phyloP scores from a whole-genome alignment of 2,329 filamentous ascomycete species.

The Aspergillus nomiae region DNA sequence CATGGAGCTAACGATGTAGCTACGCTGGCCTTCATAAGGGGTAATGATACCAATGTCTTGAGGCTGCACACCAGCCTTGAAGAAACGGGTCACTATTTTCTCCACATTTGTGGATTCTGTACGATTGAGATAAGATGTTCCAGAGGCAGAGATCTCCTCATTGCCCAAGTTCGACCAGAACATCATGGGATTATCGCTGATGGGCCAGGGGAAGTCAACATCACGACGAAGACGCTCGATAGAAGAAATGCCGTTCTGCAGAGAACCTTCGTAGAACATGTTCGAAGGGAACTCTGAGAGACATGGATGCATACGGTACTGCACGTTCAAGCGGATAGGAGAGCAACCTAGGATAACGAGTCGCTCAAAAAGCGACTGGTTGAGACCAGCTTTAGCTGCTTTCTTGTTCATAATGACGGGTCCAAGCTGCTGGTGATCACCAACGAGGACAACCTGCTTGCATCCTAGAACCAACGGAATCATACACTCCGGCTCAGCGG shows the following conservation, averaged over 20 bases:
- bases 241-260: constrained; percentile 94
- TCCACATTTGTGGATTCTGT: constrained; percentile 97
- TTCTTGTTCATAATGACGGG: constrained; percentile 99
- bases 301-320: constrained; percentile 99
- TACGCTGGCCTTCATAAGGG: constrained; percentile 96
- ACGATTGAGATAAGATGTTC: constrained; percentile 96
- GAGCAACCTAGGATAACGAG: constrained; percentile 87
- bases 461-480: constrained; percentile 95
- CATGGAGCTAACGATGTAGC: constrained; percentile 99
- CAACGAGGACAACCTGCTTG: constrained; percentile 98
- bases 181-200: constrained; percentile 96
- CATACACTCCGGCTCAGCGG: constrained; percentile 97
- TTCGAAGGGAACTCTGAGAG: constrained; percentile 97
- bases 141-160: constrained; percentile 96
- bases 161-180: constrained; percentile 99
- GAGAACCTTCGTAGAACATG: constrained; percentile 98
- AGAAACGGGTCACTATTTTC: constrained; percentile 97
- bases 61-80: constrained; percentile 97
- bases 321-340: constrained; percentile 91
- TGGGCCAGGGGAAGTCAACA: constrained; percentile 97
- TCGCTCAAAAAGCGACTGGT: constrained; percentile 97
- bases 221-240: constrained; percentile 86
- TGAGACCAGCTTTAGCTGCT: constrained; percentile 93
- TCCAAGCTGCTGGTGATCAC: constrained; percentile 96
- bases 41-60: constrained; percentile 96